These are phyloP conservation scores for Hemileccinum impolitum DNA, from an alignment of 768 basidiomycete genomes.

Conservation along the genomic window DNA sequence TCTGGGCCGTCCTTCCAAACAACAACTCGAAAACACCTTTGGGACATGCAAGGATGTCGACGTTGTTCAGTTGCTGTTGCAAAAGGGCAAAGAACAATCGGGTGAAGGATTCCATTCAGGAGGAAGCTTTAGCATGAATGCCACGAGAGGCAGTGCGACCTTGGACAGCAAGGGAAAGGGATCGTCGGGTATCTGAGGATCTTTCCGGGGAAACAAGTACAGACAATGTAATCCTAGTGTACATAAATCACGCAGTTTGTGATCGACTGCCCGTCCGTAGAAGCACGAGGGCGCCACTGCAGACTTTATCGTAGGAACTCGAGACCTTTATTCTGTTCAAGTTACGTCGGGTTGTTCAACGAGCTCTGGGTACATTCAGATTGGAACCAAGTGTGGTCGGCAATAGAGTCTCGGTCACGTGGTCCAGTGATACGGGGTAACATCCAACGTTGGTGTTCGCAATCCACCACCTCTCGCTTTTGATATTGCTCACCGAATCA, in stretches of 20 bases:
- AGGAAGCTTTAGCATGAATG: conserved; percentile 10
- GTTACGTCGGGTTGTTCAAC: too few species aligned
- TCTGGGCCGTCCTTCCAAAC: conserved; percentile 71
- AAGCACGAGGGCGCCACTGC: too few species aligned
- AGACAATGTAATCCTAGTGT: conserved; percentile 19
- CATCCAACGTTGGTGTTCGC: conserved; percentile 12
- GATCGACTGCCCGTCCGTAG: too few species aligned
- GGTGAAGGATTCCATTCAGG: conserved; percentile 42
- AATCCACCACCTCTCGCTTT: conserved; percentile 15
- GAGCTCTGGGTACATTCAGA: too few species aligned
- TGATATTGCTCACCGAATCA: not conserved
- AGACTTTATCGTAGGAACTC: too few species aligned
- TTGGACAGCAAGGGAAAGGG: conserved; percentile 42
- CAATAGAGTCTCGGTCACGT: conserved; percentile 6
- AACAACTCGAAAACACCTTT: conserved; percentile 76
- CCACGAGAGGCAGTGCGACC: conserved; percentile 32
- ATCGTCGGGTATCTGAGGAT: conserved; percentile 32
- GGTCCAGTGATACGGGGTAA: not conserved
- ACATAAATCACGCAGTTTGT: not conserved
- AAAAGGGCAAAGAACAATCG: conserved; percentile 59
- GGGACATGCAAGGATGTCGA: conserved; percentile 62
- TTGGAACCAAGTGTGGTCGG: too few species aligned
- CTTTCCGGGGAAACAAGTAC: not conserved
- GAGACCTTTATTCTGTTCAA: too few species aligned
- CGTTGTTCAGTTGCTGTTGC: conserved; percentile 55